Evolutionary conservation across 2,329 filamentous ascomycete genomes (phyloP).

Genomic region (Aspergillus sp.): DNA sequence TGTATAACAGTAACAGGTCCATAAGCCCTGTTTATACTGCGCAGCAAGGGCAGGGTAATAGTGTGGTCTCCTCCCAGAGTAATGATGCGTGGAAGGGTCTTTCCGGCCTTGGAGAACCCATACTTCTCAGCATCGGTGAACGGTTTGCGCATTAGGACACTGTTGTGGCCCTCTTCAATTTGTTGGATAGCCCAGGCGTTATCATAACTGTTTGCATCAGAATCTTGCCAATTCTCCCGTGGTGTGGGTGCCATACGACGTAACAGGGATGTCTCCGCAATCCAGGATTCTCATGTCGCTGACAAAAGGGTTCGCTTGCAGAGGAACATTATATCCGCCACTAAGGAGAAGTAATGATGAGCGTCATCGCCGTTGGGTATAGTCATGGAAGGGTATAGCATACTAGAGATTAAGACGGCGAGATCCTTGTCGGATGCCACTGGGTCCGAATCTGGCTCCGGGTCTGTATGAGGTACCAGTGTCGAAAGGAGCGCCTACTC

Average conservation of each 20-base stretch:
- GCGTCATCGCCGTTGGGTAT: slow-evolving; percentile 26
- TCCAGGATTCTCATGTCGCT: slow-evolving; percentile 79
- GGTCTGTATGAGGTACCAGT: slow-evolving; percentile 84
- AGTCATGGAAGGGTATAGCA: slow-evolving; percentile 41
- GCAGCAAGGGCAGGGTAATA: slow-evolving; percentile 53
- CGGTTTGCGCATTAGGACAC: slow-evolving; percentile 70
- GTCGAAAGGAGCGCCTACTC: slow-evolving; percentile 76
- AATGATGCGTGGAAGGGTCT: slow-evolving; percentile 77
- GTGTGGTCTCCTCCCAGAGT: slow-evolving; percentile 61
- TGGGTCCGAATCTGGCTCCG: slow-evolving; percentile 80
- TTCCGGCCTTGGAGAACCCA: slow-evolving; percentile 71
- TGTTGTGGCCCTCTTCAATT: slow-evolving; percentile 82
- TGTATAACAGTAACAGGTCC: slow-evolving; percentile 67
- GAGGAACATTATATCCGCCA: slow-evolving; percentile 82
- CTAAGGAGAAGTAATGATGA: slow-evolving; percentile 58
- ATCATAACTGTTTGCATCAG: slow-evolving; percentile 63
- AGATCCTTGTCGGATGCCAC: slow-evolving; percentile 82
- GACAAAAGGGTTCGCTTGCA: slow-evolving; percentile 77
- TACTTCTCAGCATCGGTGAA: slow-evolving; percentile 66
- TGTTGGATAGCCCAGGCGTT: slow-evolving; percentile 79
- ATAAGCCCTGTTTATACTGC: slow-evolving; percentile 65
- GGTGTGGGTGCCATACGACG: slow-evolving; percentile 60
- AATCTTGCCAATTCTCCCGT: too few species aligned
- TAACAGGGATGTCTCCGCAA: slow-evolving; percentile 83
- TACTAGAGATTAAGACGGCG: slow-evolving; percentile 85